Percentiles rank a stretch among this genome's conserved stretches.
phyloP scores from a whole-genome alignment of 768 basidiomycete species.

The Fomitopsis serialis region DNA sequence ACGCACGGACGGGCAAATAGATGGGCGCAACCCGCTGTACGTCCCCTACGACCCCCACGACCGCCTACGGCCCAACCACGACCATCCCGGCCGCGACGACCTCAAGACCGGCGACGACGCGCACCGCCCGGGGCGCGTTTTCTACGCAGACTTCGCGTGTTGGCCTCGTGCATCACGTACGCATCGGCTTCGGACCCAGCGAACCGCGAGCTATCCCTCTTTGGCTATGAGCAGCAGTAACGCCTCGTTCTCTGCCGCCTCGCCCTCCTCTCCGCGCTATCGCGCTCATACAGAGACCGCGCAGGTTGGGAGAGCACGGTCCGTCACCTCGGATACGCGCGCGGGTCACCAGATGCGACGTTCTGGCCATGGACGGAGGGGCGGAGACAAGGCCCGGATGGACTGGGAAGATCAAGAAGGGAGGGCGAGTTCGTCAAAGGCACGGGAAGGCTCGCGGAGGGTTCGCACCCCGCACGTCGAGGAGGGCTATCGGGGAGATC shows the following conservation, averaged over 20 bases:
- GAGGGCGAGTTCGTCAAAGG: slow-evolving; percentile 10
- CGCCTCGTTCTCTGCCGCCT: slow-evolving; percentile 14
- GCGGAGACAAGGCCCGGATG: slow-evolving; percentile 7
- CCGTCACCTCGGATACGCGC: slow-evolving; percentile 5
- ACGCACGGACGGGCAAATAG: not conserved
- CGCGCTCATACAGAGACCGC: slow-evolving; percentile 9
- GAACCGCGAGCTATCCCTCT: slow-evolving; percentile 16
- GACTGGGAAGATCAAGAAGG: slow-evolving; percentile 4
- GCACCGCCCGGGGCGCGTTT: not conserved
- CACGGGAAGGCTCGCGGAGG: not conserved
- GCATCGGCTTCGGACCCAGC: slow-evolving; percentile 21
- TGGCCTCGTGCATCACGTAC: slow-evolving; percentile 7
- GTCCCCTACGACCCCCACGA: slow-evolving; percentile 4
- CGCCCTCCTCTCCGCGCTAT: slow-evolving; percentile 11
- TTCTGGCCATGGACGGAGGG: not conserved
- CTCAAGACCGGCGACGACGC: slow-evolving; percentile 4
- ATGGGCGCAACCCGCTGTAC: not conserved
- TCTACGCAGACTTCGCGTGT: slow-evolving; percentile 12
- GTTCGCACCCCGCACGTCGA: not conserved
- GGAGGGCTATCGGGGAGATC: not conserved
- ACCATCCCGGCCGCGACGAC: slow-evolving; percentile 8
- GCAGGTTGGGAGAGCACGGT: slow-evolving; percentile 5
- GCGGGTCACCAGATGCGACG: slow-evolving; percentile 9
- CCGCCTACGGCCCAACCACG: slow-evolving; percentile 3
- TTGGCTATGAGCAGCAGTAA: slow-evolving; percentile 19